phyloP scores from a whole-genome alignment of 768 basidiomycete species.

The Tricholoma furcatifolium region DNA sequence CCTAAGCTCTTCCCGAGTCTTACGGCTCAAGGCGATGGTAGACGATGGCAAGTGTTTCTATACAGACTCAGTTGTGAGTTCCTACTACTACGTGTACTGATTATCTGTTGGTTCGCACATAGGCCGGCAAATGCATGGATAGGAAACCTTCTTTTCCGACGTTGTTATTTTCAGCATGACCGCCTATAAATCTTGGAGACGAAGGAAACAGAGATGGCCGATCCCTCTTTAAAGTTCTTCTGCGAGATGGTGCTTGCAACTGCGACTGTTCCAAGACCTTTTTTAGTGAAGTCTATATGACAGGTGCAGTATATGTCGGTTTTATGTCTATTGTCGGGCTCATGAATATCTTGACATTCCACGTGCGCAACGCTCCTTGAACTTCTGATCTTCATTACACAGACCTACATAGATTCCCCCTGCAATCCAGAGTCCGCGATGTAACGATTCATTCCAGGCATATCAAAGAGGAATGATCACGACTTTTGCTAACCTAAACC shows the following conservation, averaged over 20 bases:
- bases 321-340: slow-evolving; percentile 19
- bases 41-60: no score
- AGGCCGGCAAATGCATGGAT: no score
- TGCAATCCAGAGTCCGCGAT: background rate
- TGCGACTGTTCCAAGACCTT: background rate
- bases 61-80: no score
- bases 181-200: no score
- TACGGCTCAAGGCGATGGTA: no score
- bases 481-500: slow-evolving; percentile 16
- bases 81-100: no score
- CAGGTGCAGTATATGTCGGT: slow-evolving; percentile 2
- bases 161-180: no score
- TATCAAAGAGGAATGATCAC: slow-evolving; percentile 18
- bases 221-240: no score
- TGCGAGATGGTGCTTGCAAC: background rate
- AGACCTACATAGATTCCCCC: slow-evolving; percentile 11
- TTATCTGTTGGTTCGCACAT: no score
- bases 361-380: slow-evolving; percentile 12
- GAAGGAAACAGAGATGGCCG: no score
- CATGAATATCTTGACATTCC: slow-evolving; percentile 18
- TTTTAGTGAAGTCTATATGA: background rate
- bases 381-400: background rate
- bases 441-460: slow-evolving; percentile 1
- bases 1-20: no score
- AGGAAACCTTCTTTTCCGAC: no score